phyloP scores from a whole-genome alignment of 2,329 filamentous ascomycete species.

The Balansia obtecta region DNA sequence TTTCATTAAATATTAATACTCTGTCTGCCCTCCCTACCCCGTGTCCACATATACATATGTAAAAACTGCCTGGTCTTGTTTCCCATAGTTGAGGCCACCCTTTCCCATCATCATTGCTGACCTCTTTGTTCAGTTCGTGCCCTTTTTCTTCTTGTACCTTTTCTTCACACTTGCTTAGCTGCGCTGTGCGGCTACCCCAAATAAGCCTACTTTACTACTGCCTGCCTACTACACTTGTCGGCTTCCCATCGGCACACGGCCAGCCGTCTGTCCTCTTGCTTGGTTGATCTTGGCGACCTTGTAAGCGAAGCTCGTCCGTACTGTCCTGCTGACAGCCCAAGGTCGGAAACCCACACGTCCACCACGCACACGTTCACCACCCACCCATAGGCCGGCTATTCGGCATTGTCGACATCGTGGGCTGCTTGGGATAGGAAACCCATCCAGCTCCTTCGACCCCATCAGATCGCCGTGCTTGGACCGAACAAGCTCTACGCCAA shows the following conservation, averaged over 20 bases:
- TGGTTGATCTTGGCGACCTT: neutral
- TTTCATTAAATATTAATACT: slow-evolving; percentile 1
- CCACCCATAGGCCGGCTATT: neutral
- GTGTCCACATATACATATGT: neutral
- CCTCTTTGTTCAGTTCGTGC: neutral
- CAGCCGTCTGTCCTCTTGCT: neutral
- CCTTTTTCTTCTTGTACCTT: neutral
- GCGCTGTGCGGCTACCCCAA: neutral
- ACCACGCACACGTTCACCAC: neutral
- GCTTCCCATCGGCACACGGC: neutral
- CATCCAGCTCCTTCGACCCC: neutral
- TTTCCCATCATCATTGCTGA: neutral
- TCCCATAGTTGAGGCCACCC: neutral
- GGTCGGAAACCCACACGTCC: neutral
- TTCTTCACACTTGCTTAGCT: neutral
- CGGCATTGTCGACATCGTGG: neutral
- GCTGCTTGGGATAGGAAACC: neutral
- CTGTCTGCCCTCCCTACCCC: slow-evolving; percentile 4
- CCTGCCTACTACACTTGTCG: neutral
- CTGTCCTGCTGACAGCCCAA: neutral
- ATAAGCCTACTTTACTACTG: neutral
- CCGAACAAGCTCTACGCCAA: neutral
- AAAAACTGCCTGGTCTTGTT: slow-evolving; percentile 1
- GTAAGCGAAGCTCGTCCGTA: neutral
- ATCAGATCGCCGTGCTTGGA: neutral